These are phyloP conservation scores for Solanum stenotomum DNA, from an alignment of 257 asterid species.

Conservation along the genomic window DNA sequence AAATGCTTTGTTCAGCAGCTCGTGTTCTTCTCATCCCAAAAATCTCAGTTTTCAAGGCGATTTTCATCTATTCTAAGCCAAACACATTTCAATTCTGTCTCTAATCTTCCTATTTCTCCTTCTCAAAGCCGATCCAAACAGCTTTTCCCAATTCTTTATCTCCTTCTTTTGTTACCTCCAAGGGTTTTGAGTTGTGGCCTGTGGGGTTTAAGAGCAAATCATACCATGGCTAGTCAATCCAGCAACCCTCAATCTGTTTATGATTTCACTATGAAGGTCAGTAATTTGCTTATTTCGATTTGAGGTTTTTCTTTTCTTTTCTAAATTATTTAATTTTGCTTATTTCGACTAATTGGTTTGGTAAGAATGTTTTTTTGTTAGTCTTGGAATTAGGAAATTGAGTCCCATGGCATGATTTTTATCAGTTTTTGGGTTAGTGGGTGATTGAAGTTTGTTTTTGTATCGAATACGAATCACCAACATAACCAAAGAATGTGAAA, in stretches of 20 bases:
- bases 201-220: neutral
- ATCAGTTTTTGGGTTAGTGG: neutral
- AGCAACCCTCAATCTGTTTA: slow-evolving; percentile 58
- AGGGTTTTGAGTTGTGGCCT: neutral
- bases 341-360: neutral
- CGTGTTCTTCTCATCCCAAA: neutral
- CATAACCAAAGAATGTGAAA: no score
- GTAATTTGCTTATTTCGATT: neutral
- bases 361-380: neutral
- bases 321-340: neutral
- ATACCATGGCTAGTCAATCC: slow-evolving; percentile 53
- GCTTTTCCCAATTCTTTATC: neutral
- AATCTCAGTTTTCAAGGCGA: neutral
- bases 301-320: neutral
- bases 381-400: neutral
- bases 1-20: neutral
- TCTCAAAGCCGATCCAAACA: neutral
- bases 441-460: no score
- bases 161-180: neutral
- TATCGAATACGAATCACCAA: no score
- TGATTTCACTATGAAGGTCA: slow-evolving; percentile 80
- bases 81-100: neutral
- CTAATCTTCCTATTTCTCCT: neutral
- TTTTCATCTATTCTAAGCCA: neutral
- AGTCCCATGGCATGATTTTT: neutral